These are phyloP conservation scores for Apiospora koreana DNA, from an alignment of 2,329 filamentous ascomycete genomes.

Conservation along the genomic window DNA sequence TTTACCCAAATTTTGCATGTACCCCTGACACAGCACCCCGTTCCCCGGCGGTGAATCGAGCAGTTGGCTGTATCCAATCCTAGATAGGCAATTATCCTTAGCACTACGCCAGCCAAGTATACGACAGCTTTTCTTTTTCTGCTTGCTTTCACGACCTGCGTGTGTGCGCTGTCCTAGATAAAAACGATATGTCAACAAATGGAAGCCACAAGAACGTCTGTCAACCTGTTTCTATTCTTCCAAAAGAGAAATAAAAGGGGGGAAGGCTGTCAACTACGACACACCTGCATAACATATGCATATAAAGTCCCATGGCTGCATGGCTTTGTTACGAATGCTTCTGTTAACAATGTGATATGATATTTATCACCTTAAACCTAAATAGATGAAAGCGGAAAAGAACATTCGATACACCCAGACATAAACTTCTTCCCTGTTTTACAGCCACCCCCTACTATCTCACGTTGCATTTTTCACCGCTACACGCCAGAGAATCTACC, in stretches of 20 bases:
- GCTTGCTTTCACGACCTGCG: neutral
- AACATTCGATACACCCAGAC: too few species aligned
- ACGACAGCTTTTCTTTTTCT: neutral
- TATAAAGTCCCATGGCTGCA: neutral
- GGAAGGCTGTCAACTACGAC: neutral
- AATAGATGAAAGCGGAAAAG: too few species aligned
- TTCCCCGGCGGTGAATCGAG: neutral
- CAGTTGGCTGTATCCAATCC: too few species aligned
- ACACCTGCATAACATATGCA: neutral
- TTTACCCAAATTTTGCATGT: neutral
- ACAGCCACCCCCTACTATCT: neutral
- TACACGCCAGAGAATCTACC: neutral
- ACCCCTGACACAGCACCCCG: neutral
- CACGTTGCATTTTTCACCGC: neutral
- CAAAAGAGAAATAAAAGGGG: neutral
- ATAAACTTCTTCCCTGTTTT: too few species aligned
- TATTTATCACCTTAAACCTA: neutral
- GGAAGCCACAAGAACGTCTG: neutral
- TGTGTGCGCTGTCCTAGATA: neutral
- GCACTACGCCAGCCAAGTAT: neutral
- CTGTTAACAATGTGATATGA: neutral
- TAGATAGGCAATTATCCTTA: too few species aligned
- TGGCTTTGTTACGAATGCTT: too few species aligned
- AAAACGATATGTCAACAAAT: neutral
- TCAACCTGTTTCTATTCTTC: too few species aligned